Conservation (phyloP, 2,329 filamentous ascomycete species). For the Scedosporium minutisporum region DNA sequence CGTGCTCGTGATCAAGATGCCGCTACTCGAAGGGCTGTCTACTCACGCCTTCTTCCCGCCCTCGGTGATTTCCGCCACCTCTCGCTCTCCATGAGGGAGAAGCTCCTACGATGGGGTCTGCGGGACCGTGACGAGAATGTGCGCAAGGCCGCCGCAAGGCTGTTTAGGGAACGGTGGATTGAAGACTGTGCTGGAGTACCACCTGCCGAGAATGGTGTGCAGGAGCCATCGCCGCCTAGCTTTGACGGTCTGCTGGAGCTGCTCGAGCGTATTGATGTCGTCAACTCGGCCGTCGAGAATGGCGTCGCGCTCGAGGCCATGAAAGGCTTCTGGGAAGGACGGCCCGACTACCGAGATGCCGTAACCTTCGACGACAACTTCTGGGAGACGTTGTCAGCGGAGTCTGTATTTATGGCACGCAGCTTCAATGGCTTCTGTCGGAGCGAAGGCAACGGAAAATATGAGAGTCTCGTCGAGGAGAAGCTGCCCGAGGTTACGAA, state of each 20-base stretch:
- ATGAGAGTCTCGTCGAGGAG: conserved; percentile 69
- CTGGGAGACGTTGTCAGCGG: conserved; percentile 73
- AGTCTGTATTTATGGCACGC: conserved; percentile 80
- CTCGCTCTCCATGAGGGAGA: conserved; percentile 88
- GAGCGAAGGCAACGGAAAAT: conserved; percentile 61
- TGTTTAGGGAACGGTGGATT: conserved; percentile 96
- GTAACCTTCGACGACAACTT: conserved; percentile 64
- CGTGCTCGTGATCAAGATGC: conserved; percentile 83
- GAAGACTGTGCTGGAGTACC: conserved; percentile 75
- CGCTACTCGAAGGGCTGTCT: conserved; percentile 73
- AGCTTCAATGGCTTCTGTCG: conserved; percentile 94
- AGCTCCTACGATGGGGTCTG: conserved; percentile 87
- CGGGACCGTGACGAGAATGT: conserved; percentile 92
- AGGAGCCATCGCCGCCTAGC: conserved; percentile 46
- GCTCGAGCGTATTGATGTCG: conserved; percentile 84
- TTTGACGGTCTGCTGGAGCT: conserved; percentile 82
- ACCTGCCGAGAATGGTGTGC: conserved; percentile 48
- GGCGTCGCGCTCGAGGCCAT: conserved; percentile 91
- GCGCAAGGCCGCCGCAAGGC: conserved; percentile 75
- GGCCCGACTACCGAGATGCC: conserved; percentile 69
- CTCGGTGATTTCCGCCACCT: conserved; percentile 91
- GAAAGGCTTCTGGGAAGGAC: conserved; percentile 90
- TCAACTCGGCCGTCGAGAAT: conserved; percentile 80
- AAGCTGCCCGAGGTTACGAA: conserved; percentile 93
- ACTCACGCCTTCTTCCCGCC: conserved; percentile 75